A percentile compares a stretch with the other conserved stretches of the same genome.
phyloP scores from a whole-genome alignment of 1,284 basidiomycete species.

The Puccinia polysora region DNA sequence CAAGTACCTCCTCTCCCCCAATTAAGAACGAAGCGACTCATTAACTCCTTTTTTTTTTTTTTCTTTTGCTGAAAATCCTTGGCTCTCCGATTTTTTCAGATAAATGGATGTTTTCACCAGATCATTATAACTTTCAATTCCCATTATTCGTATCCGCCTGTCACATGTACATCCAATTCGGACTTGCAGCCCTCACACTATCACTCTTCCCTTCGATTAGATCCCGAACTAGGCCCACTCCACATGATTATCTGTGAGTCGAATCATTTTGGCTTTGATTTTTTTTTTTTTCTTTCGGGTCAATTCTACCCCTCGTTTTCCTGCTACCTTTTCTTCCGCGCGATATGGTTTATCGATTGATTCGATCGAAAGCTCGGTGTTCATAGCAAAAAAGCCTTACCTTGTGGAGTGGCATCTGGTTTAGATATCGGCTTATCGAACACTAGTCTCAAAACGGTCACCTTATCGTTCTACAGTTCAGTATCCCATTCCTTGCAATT shows the following conservation, averaged over 20 bases:
- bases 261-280: neutral
- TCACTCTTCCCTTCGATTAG: constrained; percentile 65
- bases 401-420: constrained; percentile 80
- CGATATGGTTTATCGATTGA: no score
- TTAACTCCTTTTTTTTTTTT: neutral
- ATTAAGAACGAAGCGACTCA: neutral
- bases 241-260: constrained; percentile 72
- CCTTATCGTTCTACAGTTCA: constrained; percentile 89
- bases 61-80: constrained; percentile 22
- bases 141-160: constrained; percentile 85
- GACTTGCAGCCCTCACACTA: constrained; percentile 66
- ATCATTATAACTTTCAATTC: constrained; percentile 81
- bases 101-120: constrained; percentile 92
- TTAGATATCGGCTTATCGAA: constrained; percentile 94
- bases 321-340: neutral
- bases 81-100: constrained; percentile 75
- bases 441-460: constrained; percentile 83
- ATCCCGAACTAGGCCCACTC: constrained; percentile 65
- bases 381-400: constrained; percentile 72
- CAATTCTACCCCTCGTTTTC: neutral
- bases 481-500: constrained; percentile 54
- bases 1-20: no score
- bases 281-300: neutral
- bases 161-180: constrained; percentile 93
- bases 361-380: neutral